A percentile compares a stretch with the other conserved stretches of the same genome.
Evolutionary conservation across 176 grass and related monocot genomes (phyloP).

Genomic region (Metroxylon sagu): DNA sequence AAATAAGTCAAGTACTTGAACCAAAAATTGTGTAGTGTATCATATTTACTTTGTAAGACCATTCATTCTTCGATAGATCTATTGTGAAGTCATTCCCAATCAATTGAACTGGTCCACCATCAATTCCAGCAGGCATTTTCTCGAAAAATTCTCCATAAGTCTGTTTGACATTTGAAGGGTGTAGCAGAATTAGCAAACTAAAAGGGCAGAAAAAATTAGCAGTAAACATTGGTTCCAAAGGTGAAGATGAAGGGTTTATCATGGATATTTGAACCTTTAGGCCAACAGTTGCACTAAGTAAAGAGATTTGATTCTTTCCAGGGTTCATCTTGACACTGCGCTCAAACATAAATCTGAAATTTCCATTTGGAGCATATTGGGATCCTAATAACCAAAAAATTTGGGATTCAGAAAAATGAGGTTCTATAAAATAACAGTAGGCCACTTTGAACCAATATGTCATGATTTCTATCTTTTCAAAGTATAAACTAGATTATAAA

Average conservation of each 20-base stretch:
- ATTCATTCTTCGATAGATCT: slow-evolving; percentile 45
- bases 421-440: too few relatives aligned
- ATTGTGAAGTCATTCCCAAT: slow-evolving; percentile 8
- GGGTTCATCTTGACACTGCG: slow-evolving; percentile 6
- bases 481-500: too few relatives aligned
- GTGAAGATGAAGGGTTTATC: too few relatives aligned
- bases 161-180: slow-evolving; percentile 12
- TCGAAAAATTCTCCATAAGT: slow-evolving; percentile 29
- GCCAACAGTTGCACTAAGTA: slow-evolving; percentile 68
- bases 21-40: too few relatives aligned
- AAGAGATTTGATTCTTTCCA: slow-evolving; percentile 42
- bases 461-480: too few relatives aligned
- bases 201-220: too few relatives aligned
- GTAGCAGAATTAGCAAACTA: too few relatives aligned
- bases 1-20: neutral
- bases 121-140: slow-evolving; percentile 23
- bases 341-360: slow-evolving; percentile 20
- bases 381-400: slow-evolving; percentile 5
- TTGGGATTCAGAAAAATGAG: too few relatives aligned
- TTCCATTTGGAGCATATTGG: slow-evolving; percentile 29
- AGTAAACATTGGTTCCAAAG: neutral
- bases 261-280: slow-evolving; percentile 29
- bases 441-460: too few relatives aligned
- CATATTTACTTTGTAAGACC: slow-evolving; percentile 50
- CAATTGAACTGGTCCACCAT: slow-evolving; percentile 20